These are phyloP conservation scores for Cladosporium oxysporum DNA, from an alignment of 2,329 filamentous ascomycete genomes.

Conservation along the genomic window DNA sequence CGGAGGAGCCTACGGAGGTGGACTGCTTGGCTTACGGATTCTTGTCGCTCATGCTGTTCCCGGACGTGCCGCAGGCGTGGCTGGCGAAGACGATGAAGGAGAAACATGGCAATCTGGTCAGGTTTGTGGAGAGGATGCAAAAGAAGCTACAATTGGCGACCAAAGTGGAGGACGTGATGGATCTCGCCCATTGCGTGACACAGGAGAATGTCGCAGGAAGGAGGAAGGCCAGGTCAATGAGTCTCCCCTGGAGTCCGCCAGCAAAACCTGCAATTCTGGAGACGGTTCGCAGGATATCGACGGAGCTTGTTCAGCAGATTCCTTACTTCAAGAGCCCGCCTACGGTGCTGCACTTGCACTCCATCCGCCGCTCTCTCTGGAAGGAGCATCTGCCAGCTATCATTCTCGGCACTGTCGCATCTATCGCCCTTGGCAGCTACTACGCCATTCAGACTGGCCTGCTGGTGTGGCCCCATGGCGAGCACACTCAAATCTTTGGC, in stretches of 20 bases:
- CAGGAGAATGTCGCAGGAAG: conserved; percentile 19
- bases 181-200: conserved; percentile 20
- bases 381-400: conserved; percentile 27
- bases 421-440: conserved; percentile 26
- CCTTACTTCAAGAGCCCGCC: conserved; percentile 24
- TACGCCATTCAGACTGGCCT: conserved; percentile 29
- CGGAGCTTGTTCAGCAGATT: conserved; percentile 27
- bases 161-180: conserved; percentile 29
- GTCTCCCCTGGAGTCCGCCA: conserved; percentile 31
- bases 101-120: conserved; percentile 46
- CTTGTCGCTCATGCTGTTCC: conserved; percentile 69
- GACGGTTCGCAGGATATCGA: conserved; percentile 20
- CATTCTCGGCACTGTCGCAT: conserved; percentile 24
- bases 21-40: conserved; percentile 84
- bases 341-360: conserved; percentile 12
- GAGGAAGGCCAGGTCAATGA: conserved; percentile 19
- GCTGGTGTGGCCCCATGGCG: conserved; percentile 36
- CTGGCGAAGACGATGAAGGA: conserved; percentile 57
- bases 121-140: conserved; percentile 42
- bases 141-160: conserved; percentile 27
- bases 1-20: conserved; percentile 59
- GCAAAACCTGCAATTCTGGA: conserved; percentile 17
- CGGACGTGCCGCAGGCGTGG: conserved; percentile 64
- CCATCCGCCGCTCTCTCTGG: conserved; percentile 19
- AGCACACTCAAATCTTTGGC: conserved; percentile 38